These are phyloP conservation scores for Ilex paraguariensis DNA, from an alignment of 305 asterid genomes.

Conservation along the genomic window DNA sequence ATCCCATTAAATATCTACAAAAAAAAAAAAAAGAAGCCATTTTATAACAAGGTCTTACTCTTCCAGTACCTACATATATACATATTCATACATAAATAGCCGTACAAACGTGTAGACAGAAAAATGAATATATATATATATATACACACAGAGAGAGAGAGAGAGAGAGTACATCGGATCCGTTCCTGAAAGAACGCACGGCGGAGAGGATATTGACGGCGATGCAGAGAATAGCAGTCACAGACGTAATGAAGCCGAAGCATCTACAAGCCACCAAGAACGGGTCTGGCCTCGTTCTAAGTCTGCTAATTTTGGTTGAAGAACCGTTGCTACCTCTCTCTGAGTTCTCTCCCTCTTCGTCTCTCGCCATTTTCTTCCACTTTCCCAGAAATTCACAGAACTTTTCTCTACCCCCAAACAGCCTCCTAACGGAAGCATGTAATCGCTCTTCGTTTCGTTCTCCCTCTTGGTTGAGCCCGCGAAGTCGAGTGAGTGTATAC, in stretches of 20 bases:
- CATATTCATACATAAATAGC: neutral
- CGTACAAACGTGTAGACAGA: neutral
- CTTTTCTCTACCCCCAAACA: too few species aligned
- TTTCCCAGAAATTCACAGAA: too few species aligned
- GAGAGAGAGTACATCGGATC: slow-evolving; percentile 51
- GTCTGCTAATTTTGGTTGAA: slow-evolving; percentile 19
- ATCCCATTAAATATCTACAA: slow-evolving; percentile 84
- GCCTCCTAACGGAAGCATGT: too few species aligned
- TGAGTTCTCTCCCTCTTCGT: slow-evolving; percentile 10
- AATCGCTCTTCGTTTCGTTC: too few species aligned
- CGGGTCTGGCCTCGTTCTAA: slow-evolving; percentile 40
- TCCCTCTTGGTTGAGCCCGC: too few species aligned
- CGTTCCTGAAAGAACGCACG: slow-evolving; percentile 64
- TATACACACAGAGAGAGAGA: slow-evolving; percentile 1
- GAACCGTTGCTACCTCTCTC: slow-evolving; percentile 17
- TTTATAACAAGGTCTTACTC: too few species aligned
- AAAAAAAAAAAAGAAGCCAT: neutral
- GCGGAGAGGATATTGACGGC: slow-evolving; percentile 78
- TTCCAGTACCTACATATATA: too few species aligned
- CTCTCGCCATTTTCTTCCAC: slow-evolving; percentile 18
- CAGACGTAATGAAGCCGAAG: slow-evolving; percentile 66
- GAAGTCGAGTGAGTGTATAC: too few species aligned
- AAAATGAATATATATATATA: neutral
- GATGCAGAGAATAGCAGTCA: slow-evolving; percentile 76
- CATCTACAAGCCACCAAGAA: slow-evolving; percentile 58